These are phyloP conservation scores for Suillus weaverae DNA, from an alignment of 768 basidiomycete genomes.

Conservation along the genomic window DNA sequence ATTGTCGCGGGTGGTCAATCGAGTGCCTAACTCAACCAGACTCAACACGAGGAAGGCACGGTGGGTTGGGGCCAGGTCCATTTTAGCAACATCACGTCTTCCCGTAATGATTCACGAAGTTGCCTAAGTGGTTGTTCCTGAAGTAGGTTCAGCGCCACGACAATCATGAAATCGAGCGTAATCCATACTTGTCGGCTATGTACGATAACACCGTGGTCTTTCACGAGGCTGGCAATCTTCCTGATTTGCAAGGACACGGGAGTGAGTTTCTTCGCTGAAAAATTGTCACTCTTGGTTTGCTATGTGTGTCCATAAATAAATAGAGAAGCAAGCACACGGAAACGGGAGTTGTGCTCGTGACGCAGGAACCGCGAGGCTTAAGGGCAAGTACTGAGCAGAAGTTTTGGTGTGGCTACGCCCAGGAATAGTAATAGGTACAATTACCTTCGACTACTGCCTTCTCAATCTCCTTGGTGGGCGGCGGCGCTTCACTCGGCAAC, in stretches of 20 bases:
- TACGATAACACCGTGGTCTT: slow-evolving; percentile 66
- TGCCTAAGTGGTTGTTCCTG: slow-evolving; percentile 86
- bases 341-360: slow-evolving; percentile 82
- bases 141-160: slow-evolving; percentile 2
- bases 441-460: slow-evolving; percentile 59
- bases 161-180: background rate
- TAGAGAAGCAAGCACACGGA: slow-evolving; percentile 71
- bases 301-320: slow-evolving; percentile 79
- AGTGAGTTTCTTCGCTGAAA: slow-evolving; percentile 71
- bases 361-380: background rate
- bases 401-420: slow-evolving; percentile 67
- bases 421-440: slow-evolving; percentile 87
- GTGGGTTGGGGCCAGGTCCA: slow-evolving; percentile 37
- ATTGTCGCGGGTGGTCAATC: slow-evolving; percentile 57
- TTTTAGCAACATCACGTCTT: slow-evolving; percentile 40
- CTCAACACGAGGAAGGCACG: slow-evolving; percentile 70
- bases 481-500: slow-evolving; percentile 26
- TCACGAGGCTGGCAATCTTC: slow-evolving; percentile 65
- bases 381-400: background rate
- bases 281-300: slow-evolving; percentile 81
- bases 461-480: slow-evolving; percentile 36
- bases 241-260: slow-evolving; percentile 55
- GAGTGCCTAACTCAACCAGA: slow-evolving; percentile 60
- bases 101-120: slow-evolving; percentile 71
- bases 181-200: slow-evolving; percentile 83